A percentile compares a stretch with the other conserved stretches of the same genome.
These are phyloP conservation scores for Phoenix dactylifera DNA, from an alignment of 176 grass and related monocot genomes.

Conservation along the genomic window DNA sequence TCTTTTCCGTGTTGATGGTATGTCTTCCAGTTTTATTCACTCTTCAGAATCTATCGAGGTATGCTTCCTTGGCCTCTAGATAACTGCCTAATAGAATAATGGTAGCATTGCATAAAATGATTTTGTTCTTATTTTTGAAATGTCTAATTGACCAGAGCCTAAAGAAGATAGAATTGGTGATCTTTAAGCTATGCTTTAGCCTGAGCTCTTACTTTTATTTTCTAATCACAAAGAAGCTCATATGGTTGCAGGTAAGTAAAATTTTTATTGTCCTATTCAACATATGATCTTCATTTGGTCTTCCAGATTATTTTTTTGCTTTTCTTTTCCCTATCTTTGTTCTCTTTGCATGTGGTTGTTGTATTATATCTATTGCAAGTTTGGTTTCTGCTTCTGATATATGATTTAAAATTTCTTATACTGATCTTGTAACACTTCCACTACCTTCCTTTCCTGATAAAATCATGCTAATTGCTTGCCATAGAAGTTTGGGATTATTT, in stretches of 20 bases:
- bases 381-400: too few species aligned
- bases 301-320: too few species aligned
- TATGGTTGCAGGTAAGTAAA: slow-evolving; percentile 58
- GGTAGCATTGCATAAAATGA: not conserved
- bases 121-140: slow-evolving; percentile 34
- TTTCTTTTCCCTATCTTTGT: not conserved
- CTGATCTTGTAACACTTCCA: too few species aligned
- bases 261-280: not conserved
- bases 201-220: slow-evolving; percentile 71
- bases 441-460: too few species aligned
- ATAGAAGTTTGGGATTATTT: too few species aligned
- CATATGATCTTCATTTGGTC: too few species aligned
- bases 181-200: slow-evolving; percentile 70
- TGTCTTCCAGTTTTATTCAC: slow-evolving; percentile 49
- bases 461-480: too few species aligned
- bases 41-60: slow-evolving; percentile 73
- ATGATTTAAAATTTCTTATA: too few species aligned
- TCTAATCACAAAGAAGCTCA: slow-evolving; percentile 65
- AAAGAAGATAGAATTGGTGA: slow-evolving; percentile 50
- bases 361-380: too few species aligned
- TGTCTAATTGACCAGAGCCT: slow-evolving; percentile 50
- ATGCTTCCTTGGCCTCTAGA: not conserved
- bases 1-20: slow-evolving; percentile 53
- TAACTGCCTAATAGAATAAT: too few species aligned
- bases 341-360: not conserved